Evolutionary conservation across 2,329 filamentous ascomycete species (phyloP).

Genomic region (Cadophora gregata): DNA sequence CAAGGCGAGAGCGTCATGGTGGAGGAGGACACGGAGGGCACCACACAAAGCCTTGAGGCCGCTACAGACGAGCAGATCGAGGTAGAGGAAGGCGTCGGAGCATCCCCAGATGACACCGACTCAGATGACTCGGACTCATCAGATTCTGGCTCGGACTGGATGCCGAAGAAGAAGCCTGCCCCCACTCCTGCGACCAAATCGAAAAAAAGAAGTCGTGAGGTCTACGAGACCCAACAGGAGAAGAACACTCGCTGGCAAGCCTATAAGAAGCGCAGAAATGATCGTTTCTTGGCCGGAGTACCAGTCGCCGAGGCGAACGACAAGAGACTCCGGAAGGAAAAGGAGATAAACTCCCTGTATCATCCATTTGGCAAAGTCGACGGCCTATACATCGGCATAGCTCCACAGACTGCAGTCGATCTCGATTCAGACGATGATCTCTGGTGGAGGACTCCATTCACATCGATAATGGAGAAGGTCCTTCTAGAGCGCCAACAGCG

Average conservation of each 20-base stretch:
- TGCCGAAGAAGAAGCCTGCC: not conserved
- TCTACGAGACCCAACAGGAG: not conserved
- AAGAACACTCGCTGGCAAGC: not conserved
- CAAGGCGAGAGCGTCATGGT: not conserved
- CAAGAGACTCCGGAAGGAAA: not conserved
- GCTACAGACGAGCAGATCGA: too few relatives aligned
- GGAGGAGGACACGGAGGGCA: too few relatives aligned
- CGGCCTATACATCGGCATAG: not conserved
- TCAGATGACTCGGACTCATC: not conserved
- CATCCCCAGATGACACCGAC: not conserved
- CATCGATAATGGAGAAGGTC: not conserved
- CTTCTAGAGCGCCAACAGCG: not conserved
- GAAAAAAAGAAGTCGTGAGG: not conserved
- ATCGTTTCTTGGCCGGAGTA: not conserved
- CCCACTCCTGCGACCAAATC: not conserved
- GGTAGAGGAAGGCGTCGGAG: too few relatives aligned
- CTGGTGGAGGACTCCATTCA: not conserved
- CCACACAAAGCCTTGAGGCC: too few relatives aligned
- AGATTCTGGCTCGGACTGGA: not conserved
- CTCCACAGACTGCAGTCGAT: not conserved
- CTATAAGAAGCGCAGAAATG: not conserved
- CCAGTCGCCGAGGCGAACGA: not conserved
- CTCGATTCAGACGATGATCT: not conserved
- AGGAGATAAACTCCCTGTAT: not conserved
- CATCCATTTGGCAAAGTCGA: not conserved